Conservation (phyloP, 768 basidiomycete genomes). For the Rhodotorula graminis region DNA sequence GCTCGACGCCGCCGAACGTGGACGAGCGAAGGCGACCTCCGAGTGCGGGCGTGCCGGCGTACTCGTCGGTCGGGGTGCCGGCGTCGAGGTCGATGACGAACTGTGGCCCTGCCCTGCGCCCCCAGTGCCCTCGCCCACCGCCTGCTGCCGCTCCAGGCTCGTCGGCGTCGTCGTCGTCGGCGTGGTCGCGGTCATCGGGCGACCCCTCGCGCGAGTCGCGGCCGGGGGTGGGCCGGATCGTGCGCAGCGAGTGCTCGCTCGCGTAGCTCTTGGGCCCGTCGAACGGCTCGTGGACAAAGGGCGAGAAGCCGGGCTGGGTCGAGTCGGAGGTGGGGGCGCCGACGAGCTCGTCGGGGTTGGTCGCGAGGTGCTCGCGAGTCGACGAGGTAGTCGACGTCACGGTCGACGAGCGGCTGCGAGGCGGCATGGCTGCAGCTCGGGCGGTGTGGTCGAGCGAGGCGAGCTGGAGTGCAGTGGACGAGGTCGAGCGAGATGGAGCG, state of each 20-base stretch:
- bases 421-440: neutral
- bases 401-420: neutral
- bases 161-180: neutral
- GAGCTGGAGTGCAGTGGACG: neutral
- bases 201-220: no score
- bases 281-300: neutral
- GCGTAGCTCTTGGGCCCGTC: slow-evolving; percentile 15
- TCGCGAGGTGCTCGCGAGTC: neutral
- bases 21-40: slow-evolving; percentile 6
- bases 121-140: neutral
- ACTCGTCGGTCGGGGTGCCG: no score
- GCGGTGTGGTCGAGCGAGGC: no score
- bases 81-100: slow-evolving; percentile 19
- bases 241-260: slow-evolving; percentile 18
- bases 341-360: neutral
- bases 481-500: neutral
- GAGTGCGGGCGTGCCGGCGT: neutral
- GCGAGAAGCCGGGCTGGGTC: neutral
- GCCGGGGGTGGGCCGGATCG: neutral
- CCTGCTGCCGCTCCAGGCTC: no score
- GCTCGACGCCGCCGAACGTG: slow-evolving; percentile 28
- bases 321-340: neutral
- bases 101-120: neutral
- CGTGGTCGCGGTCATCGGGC: neutral
- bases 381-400: neutral